A percentile compares a stretch with the other conserved stretches of the same genome.
Conservation (phyloP, 306 rosid species). For the Macrotyloma uniflorum region DNA sequence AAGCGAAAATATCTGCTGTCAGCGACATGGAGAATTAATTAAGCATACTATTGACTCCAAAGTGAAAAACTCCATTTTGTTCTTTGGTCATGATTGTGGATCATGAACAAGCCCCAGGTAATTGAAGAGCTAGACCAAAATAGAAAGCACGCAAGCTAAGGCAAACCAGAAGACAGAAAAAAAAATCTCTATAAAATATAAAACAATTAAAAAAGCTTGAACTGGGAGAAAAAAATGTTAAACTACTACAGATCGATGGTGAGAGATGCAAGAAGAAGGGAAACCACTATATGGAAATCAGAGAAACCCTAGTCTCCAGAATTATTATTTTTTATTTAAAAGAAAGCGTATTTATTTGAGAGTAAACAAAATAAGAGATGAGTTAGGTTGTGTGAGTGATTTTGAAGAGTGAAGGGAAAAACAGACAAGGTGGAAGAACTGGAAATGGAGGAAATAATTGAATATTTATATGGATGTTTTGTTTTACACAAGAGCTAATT, state of each 20-base stretch:
- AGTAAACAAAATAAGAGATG: background rate
- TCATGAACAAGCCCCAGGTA: constrained; percentile 15
- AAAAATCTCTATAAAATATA: background rate
- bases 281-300: background rate
- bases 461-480: constrained; percentile 19
- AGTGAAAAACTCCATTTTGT: constrained; percentile 26
- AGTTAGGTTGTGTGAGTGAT: constrained; percentile 13
- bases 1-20: constrained; percentile 12
- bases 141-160: background rate
- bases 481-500: constrained; percentile 34
- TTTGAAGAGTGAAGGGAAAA: constrained; percentile 24
- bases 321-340: background rate
- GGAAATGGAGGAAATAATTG: constrained; percentile 28
- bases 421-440: constrained; percentile 20
- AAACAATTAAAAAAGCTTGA: background rate
- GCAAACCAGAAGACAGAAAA: background rate
- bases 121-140: constrained; percentile 31
- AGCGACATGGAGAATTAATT: constrained; percentile 6
- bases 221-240: constrained; percentile 10
- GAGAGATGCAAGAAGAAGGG: background rate
- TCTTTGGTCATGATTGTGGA: constrained; percentile 34
- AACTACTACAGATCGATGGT: background rate
- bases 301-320: constrained; percentile 41
- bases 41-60: background rate
- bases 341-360: background rate